phyloP scores from a whole-genome alignment of 192 early-diverging fungal species.

The Coemansia sp. region DNA sequence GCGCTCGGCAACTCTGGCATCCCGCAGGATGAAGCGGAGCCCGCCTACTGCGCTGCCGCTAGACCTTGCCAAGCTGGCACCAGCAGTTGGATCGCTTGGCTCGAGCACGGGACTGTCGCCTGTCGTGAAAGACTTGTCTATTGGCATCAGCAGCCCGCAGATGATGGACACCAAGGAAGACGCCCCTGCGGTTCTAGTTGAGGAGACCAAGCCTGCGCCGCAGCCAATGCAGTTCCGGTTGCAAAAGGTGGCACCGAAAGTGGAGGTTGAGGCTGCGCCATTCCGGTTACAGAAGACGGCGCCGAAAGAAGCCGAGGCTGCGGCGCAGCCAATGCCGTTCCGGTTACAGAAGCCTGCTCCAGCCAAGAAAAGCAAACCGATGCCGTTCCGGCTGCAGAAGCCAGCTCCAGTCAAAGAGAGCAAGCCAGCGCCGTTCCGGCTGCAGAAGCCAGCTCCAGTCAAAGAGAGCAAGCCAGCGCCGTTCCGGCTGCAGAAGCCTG shows the following conservation, averaged over 20 bases:
- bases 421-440: background rate
- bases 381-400: conserved; percentile 6
- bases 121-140: conserved; percentile 39
- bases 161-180: background rate
- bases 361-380: background rate
- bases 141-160: conserved; percentile 12
- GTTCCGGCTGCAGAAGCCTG: background rate
- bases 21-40: conserved; percentile 27
- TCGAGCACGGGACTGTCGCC: conserved; percentile 48
- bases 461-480: conserved; percentile 1
- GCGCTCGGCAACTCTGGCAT: conserved; percentile 24
- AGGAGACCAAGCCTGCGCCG: background rate
- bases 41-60: conserved; percentile 15
- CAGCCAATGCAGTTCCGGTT: conserved; percentile 30
- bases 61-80: conserved; percentile 6
- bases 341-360: conserved; percentile 4
- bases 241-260: conserved; percentile 36
- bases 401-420: conserved; percentile 7
- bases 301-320: background rate
- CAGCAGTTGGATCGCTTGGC: background rate
- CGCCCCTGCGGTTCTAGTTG: background rate
- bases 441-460: conserved; percentile 6
- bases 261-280: background rate
- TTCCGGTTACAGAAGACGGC: conserved; percentile 8
- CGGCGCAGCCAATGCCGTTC: background rate